Base-by-base conservation (phyloP, 257 asterid species). In the Verbena officinalis region DNA sequence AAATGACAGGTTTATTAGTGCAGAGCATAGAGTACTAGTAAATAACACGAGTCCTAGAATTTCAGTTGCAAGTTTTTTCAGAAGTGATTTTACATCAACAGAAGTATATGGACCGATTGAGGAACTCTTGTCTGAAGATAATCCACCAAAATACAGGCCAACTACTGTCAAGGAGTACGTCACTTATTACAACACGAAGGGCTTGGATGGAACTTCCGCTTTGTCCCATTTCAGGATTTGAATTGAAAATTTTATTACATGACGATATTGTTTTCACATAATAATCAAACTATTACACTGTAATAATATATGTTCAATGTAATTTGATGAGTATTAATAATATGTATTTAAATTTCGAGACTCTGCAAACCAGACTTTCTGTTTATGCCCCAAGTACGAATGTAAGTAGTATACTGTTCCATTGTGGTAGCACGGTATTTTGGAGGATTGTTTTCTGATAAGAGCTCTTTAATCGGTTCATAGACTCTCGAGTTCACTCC, bases 1-100 rank as follows among this genome's bases (percentile, higher is more conserved):
- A 8, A 84, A 84, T 58, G 87, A 82, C 55, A 80, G 23, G 69
- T 82, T 82, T 59, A 59, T 67, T n/a, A 87, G 95, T 56, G 59
- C 80, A 1, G 76, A 80, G 16, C 95, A 87, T 27, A 76, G 91
- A 63, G 95, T 84, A 9, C 20, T 76, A 7, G 83, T 76, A 1
- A 84, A 72, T 15, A 68, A 42, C 55, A 56, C 3, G 0, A 55
- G 73, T 9, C 74, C 88, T n/a, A 81, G 95, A 66, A 74, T 81
- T 46, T 86, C 95, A 4, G 77, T 86, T 10, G 95, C 91, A 7
- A 50, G 80, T 59, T 83, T 86, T 75, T 77, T 84, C 58, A 73
- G 79, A 55, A 61, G 56, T 4, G 82, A 68, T 16, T 1, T 8
- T 6, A 38, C 51, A 42, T 55, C 81, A 7, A n/a, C 67, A 23